These are phyloP conservation scores for Pelargonium cotyledonis DNA, from an alignment of 441 rosid genomes.

Conservation along the genomic window DNA sequence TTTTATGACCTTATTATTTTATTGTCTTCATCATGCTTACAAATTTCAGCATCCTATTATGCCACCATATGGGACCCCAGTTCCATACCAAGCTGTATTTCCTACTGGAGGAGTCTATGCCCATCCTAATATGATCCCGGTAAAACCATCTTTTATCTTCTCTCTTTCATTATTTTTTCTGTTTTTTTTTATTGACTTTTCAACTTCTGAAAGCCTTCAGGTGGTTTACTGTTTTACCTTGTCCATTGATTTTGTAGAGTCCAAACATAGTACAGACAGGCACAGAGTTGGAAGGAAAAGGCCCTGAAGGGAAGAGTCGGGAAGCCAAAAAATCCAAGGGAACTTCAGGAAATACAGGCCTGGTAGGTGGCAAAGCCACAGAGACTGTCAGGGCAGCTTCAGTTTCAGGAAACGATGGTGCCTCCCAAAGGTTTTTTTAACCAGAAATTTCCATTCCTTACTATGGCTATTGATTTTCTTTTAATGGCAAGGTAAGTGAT, in stretches of 20 bases:
- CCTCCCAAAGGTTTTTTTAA: conserved; percentile 66
- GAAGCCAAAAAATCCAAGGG: conserved; percentile 64
- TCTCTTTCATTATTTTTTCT: not conserved
- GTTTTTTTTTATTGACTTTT: not conserved
- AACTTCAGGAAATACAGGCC: conserved; percentile 26
- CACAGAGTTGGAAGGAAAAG: conserved; percentile 46
- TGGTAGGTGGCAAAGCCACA: conserved; percentile 39
- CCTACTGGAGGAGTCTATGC: conserved; percentile 90
- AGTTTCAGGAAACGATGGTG: conserved; percentile 87
- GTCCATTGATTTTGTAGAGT: conserved; percentile 32
- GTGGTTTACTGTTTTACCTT: conserved; percentile 4
- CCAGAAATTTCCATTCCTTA: not conserved
- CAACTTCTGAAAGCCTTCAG: not conserved
- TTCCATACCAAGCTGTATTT: conserved; percentile 85
- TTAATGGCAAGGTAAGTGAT: not conserved
- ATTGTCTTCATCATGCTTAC: conserved; percentile 3
- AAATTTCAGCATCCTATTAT: conserved; percentile 77
- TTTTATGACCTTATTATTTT: conserved; percentile 10
- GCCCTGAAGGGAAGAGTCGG: conserved; percentile 44
- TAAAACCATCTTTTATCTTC: conserved; percentile 25
- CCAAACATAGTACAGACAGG: conserved; percentile 44
- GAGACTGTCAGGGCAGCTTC: conserved; percentile 60
- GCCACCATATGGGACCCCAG: conserved; percentile 88
- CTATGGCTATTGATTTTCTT: not conserved
- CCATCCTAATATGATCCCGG: conserved; percentile 77